Conservation (phyloP, 73 alveolate genomes). For the Paramecium octaurelia region DNA sequence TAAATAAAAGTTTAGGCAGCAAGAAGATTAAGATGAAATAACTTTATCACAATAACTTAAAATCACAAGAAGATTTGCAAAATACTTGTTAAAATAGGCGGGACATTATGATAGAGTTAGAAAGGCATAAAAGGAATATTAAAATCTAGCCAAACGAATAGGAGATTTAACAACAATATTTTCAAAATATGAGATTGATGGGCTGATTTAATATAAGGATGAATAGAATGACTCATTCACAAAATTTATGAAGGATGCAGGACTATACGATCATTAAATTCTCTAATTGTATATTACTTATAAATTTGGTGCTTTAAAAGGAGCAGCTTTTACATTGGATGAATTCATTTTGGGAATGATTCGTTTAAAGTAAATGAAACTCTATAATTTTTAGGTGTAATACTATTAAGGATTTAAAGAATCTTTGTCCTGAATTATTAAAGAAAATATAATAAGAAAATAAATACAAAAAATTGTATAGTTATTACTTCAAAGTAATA, state of each 20-base stretch:
- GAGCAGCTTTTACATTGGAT: background rate
- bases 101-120: background rate
- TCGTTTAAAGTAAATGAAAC: background rate
- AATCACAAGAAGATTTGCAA: background rate
- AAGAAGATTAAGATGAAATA: background rate
- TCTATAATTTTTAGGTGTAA: background rate
- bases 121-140: background rate
- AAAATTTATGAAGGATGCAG: background rate
- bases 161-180: background rate
- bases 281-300: background rate
- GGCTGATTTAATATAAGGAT: background rate
- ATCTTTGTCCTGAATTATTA: background rate
- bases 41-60: background rate
- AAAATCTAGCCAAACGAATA: background rate
- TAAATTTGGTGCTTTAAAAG: background rate
- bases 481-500: background rate
- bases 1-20: background rate
- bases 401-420: background rate
- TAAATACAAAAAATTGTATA: background rate
- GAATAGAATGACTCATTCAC: background rate
- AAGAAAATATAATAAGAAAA: background rate
- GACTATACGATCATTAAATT: background rate
- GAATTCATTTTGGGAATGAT: slow-evolving; percentile 23
- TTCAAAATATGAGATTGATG: background rate
- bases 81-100: background rate